phyloP scores from a whole-genome alignment of 2,329 filamentous ascomycete species.

The Dendryphion nanum region DNA sequence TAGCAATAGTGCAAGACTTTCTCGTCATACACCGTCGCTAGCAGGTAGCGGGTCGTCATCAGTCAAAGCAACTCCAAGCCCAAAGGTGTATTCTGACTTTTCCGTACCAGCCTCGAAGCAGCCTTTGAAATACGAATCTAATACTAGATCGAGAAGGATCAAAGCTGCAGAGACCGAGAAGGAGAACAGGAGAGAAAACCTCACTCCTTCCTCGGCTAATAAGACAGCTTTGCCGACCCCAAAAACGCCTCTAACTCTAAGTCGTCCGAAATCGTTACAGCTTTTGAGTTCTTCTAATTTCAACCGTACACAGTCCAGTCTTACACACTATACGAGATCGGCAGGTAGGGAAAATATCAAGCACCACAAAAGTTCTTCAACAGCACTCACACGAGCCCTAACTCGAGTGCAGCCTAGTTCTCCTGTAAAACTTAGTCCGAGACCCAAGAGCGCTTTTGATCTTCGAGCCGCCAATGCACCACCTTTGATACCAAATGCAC shows the following conservation, averaged over 20 bases:
- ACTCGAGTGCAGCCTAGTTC: constrained; percentile 13
- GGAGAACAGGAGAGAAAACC: constrained; percentile 1
- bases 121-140: constrained; percentile 6
- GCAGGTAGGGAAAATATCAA: constrained; percentile 5
- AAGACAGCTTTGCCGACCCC: too few relatives aligned
- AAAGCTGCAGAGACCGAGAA: constrained; percentile 4
- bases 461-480: constrained; percentile 15
- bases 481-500: neutral
- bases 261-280: constrained; percentile 16
- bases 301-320: constrained; percentile 12
- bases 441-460: constrained; percentile 35
- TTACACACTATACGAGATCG: constrained; percentile 14
- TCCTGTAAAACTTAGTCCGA: constrained; percentile 17
- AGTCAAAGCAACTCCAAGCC: constrained; percentile 11
- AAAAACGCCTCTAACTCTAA: constrained; percentile 13
- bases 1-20: constrained; percentile 22
- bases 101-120: constrained; percentile 11
- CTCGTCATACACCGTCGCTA: constrained; percentile 13
- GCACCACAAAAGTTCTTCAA: constrained; percentile 1
- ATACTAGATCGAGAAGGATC: constrained; percentile 6
- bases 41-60: constrained; percentile 15
- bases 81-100: constrained; percentile 21
- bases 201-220: too few relatives aligned
- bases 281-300: constrained; percentile 10
- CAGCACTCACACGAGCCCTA: neutral